phyloP scores from a whole-genome alignment of 164 flowering plant species.

The Nymphaea thermarum region DNA sequence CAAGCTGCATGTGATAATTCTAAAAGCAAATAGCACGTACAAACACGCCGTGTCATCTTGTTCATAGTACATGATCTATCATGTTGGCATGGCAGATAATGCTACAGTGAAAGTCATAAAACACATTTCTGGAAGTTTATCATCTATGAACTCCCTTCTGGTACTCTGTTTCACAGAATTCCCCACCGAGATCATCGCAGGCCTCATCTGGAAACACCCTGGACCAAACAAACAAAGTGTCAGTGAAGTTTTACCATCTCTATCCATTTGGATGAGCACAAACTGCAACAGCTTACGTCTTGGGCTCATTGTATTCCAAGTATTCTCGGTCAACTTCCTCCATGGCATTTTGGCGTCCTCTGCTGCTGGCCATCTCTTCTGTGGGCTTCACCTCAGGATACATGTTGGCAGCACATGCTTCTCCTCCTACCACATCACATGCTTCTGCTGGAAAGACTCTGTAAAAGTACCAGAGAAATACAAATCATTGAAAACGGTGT shows the following conservation, averaged over 20 bases:
- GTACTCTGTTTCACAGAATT: conserved; percentile 35
- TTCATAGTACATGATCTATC: too few relatives aligned
- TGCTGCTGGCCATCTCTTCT: conserved; percentile 12
- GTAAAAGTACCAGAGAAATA: conserved; percentile 2
- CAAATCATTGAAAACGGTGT: too few relatives aligned
- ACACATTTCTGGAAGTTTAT: too few relatives aligned
- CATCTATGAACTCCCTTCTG: conserved; percentile 26
- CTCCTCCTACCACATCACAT: conserved; percentile 70
- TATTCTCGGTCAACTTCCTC: conserved; percentile 64
- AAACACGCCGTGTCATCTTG: too few relatives aligned
- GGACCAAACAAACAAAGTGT: not conserved
- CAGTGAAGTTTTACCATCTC: too few relatives aligned
- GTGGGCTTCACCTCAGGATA: conserved; percentile 56
- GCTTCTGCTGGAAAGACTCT: conserved; percentile 85
- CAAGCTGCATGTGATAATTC: too few relatives aligned
- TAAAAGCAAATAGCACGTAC: too few relatives aligned
- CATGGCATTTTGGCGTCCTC: conserved; percentile 3
- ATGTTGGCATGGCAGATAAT: too few relatives aligned
- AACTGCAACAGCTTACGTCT: conserved; percentile 35
- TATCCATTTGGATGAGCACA: too few relatives aligned
- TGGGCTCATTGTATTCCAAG: conserved; percentile 40
- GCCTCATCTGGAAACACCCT: conserved; percentile 70
- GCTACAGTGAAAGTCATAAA: too few relatives aligned
- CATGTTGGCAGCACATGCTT: conserved; percentile 44
- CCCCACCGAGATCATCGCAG: conserved; percentile 81